These are phyloP conservation scores for Lycium ferocissimum DNA, from an alignment of 257 asterid genomes.

Conservation along the genomic window DNA sequence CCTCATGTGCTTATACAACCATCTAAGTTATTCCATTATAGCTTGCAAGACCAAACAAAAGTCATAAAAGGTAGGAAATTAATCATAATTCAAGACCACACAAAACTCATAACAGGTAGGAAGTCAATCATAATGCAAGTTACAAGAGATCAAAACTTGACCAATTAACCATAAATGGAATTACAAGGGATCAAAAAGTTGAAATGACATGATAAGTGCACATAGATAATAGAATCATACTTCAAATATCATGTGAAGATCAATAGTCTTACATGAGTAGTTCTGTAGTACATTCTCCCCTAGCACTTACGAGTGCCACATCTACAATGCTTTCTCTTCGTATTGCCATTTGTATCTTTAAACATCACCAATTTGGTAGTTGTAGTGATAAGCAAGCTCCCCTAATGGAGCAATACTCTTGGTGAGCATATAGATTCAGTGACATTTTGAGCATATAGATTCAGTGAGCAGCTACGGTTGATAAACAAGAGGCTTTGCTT, in stretches of 20 bases:
- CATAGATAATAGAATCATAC: not conserved
- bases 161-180: not conserved
- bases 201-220: not conserved
- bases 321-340: slow-evolving; percentile 36
- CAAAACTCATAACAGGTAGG: too few relatives aligned
- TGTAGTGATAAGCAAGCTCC: slow-evolving; percentile 52
- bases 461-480: slow-evolving; percentile 47
- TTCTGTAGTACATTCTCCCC: slow-evolving; percentile 38
- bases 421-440: too few relatives aligned
- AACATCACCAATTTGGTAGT: slow-evolving; percentile 32
- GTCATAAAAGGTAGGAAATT: not conserved
- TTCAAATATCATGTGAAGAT: not conserved
- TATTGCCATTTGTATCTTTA: slow-evolving; percentile 36
- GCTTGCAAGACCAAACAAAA: not conserved
- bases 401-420: slow-evolving; percentile 50
- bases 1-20: not conserved
- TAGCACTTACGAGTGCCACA: slow-evolving; percentile 38
- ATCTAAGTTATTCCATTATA: not conserved
- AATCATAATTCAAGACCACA: not conserved
- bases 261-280: not conserved
- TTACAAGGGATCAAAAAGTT: not conserved
- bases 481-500: slow-evolving; percentile 43
- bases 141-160: not conserved
- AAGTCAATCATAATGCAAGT: not conserved
- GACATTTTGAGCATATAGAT: slow-evolving; percentile 45